phyloP scores from a whole-genome alignment of 2,329 filamentous ascomycete genomes.

The Ophiocordyceps camponoti-floridani region DNA sequence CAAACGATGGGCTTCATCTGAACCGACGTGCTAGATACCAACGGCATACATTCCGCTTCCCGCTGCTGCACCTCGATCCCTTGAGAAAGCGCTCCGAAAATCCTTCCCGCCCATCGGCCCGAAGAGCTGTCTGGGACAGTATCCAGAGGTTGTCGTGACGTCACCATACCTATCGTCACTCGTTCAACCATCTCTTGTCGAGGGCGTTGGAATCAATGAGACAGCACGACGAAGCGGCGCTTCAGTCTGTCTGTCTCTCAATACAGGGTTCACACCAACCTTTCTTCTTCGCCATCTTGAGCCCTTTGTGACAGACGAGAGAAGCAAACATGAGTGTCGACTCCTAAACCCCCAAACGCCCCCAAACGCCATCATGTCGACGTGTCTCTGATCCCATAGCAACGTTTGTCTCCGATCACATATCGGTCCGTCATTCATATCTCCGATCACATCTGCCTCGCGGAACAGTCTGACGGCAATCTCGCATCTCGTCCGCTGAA shows the following conservation, averaged over 20 bases:
- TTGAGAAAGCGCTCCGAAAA: background rate
- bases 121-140: background rate
- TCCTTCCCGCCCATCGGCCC: background rate
- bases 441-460: background rate
- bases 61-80: background rate
- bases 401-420: too few species aligned
- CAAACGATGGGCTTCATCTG: background rate
- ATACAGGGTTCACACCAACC: too few species aligned
- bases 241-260: too few species aligned
- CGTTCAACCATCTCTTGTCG: background rate
- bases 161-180: background rate
- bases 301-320: too few species aligned
- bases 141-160: background rate
- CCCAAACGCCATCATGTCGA: too few species aligned
- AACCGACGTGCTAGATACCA: background rate
- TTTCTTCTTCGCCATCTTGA: too few species aligned
- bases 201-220: background rate
- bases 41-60: background rate
- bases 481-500: background rate
- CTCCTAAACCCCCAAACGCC: too few species aligned
- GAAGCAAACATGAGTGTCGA: too few species aligned
- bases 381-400: too few species aligned
- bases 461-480: background rate
- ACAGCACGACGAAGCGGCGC: too few species aligned
- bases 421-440: background rate